phyloP scores from a whole-genome alignment of 2,329 filamentous ascomycete genomes.

The Onygenales sp. region DNA sequence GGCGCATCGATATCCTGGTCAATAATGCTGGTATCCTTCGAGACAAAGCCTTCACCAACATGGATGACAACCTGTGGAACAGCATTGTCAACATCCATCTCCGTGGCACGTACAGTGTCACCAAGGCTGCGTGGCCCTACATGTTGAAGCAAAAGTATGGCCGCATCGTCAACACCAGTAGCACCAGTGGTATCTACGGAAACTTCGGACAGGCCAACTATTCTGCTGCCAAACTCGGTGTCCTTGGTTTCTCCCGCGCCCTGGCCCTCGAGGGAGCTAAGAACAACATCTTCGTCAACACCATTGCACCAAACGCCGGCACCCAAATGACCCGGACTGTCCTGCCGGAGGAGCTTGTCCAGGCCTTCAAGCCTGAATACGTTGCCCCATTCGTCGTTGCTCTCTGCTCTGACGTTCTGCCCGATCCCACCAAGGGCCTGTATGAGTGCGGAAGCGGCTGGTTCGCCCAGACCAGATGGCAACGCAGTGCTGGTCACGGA shows the following conservation, averaged over 20 bases:
- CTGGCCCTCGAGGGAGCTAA: constrained; percentile 88
- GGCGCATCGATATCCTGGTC: constrained; percentile 86
- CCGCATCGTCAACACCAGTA: constrained; percentile 92
- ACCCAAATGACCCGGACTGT: constrained; percentile 91
- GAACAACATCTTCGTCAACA: constrained; percentile 98
- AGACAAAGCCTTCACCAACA: constrained; percentile 96
- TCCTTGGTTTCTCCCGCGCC: constrained; percentile 88
- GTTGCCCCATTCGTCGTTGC: constrained; percentile 87
- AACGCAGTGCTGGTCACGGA: constrained; percentile 76
- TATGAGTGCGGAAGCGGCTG: constrained; percentile 95
- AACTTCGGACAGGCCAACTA: constrained; percentile 99
- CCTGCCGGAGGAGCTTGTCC: constrained; percentile 93
- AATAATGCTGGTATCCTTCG: constrained; percentile 98
- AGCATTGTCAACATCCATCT: constrained; percentile 87
- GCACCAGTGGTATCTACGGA: constrained; percentile 94
- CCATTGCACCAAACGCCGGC: constrained; percentile 93
- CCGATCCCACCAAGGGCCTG: constrained; percentile 74
- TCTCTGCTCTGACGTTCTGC: constrained; percentile 78
- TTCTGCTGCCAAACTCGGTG: constrained; percentile 80
- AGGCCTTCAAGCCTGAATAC: constrained; percentile 98
- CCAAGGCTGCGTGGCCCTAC: constrained; percentile 95
- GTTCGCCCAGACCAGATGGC: constrained; percentile 88
- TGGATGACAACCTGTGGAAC: constrained; percentile 92
- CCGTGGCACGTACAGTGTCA: constrained; percentile 89
- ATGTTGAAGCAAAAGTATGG: constrained; percentile 99